Conservation (phyloP, 768 basidiomycete species). For the Psilocybe cubensis region DNA sequence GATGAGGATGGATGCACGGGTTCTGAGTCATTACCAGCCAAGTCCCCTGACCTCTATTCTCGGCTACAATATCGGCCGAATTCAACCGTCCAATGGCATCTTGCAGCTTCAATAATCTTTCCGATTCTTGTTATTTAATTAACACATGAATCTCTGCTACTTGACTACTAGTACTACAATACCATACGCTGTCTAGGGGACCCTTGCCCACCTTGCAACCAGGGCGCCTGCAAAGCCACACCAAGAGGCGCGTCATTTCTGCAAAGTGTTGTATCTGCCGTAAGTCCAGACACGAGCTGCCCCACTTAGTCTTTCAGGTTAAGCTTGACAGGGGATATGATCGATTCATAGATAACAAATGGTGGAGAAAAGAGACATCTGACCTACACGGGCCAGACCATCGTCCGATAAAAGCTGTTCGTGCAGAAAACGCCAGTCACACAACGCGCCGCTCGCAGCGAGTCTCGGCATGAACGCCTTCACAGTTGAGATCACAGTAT, state of each 20-base stretch:
- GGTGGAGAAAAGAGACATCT: neutral
- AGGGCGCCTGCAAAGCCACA: too few species aligned
- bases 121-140: neutral
- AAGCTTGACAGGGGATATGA: too few species aligned
- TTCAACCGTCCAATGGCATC: neutral
- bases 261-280: neutral
- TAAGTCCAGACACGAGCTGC: neutral
- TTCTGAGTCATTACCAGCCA: slow-evolving; percentile 3
- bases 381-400: neutral
- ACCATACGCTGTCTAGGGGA: neutral
- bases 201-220: neutral
- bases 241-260: too few species aligned
- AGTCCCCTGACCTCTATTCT: neutral
- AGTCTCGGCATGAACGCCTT: slow-evolving; percentile 76
- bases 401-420: neutral
- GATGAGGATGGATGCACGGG: neutral
- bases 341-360: neutral
- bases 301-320: too few species aligned
- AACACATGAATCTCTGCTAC: neutral
- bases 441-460: slow-evolving; percentile 77
- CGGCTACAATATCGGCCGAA: slow-evolving; percentile 7
- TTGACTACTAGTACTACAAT: too few species aligned
- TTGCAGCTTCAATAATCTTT: neutral
- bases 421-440: slow-evolving; percentile 27
- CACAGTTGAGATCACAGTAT: slow-evolving; percentile 77